phyloP scores from a whole-genome alignment of 257 asterid species.

The Solanum microdontum region DNA sequence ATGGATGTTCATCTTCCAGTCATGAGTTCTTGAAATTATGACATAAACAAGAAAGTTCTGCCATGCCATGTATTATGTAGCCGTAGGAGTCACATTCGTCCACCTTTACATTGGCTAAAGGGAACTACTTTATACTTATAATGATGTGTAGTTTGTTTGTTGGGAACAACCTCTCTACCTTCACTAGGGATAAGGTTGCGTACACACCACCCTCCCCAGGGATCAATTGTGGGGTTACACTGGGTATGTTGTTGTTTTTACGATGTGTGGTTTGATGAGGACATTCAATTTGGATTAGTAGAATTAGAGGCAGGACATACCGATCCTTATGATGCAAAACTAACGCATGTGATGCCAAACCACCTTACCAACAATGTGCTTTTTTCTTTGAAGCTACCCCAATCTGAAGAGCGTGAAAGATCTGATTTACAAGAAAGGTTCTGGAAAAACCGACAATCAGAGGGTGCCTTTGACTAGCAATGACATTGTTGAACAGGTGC shows the following conservation, averaged over 20 bases:
- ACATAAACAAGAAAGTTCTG: neutral
- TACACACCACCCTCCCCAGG: neutral
- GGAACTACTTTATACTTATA: neutral
- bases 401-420: slow-evolving; percentile 75
- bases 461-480: slow-evolving; percentile 75
- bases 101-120: neutral
- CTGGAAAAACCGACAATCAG: slow-evolving; percentile 41
- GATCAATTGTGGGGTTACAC: neutral
- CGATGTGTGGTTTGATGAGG: neutral
- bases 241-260: neutral
- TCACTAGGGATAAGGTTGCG: neutral
- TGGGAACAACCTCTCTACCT: neutral
- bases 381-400: slow-evolving; percentile 47
- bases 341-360: neutral
- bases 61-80: neutral
- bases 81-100: neutral
- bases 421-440: slow-evolving; percentile 83
- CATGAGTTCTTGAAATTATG: neutral
- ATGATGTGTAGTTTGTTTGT: neutral
- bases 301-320: neutral
- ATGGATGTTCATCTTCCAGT: neutral
- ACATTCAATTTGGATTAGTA: neutral
- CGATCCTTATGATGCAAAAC: neutral
- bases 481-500: slow-evolving; percentile 74
- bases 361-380: neutral